phyloP scores from a whole-genome alignment of 129 eudicot genomes.

The Tagetes erecta region DNA sequence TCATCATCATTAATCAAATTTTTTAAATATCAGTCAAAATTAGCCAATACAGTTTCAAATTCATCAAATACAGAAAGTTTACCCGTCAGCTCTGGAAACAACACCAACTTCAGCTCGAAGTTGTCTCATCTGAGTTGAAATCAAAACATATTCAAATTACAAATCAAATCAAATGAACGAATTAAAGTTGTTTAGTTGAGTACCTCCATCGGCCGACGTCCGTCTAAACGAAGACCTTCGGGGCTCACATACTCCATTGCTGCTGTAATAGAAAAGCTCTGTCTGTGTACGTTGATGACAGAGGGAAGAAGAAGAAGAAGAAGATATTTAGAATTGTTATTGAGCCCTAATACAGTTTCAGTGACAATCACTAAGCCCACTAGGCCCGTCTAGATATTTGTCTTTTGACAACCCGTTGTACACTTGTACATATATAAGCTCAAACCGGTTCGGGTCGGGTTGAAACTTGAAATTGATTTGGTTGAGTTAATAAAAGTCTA shows the following conservation, averaged over 20 bases:
- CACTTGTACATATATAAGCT: too few species aligned
- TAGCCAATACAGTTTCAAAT: too few species aligned
- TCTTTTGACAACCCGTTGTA: too few species aligned
- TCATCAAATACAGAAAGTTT: background rate
- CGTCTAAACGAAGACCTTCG: constrained; percentile 89
- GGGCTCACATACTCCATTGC: constrained; percentile 94
- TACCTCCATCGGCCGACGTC: constrained; percentile 97
- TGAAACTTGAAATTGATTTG: too few species aligned
- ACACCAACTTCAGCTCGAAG: constrained; percentile 83
- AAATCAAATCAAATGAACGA: background rate
- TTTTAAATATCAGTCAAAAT: too few species aligned
- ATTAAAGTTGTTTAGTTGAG: background rate
- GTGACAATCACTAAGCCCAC: too few species aligned
- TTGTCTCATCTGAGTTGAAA: constrained; percentile 78
- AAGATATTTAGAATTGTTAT: background rate
- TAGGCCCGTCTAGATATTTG: too few species aligned
- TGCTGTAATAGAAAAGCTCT: background rate
- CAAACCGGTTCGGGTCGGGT: too few species aligned
- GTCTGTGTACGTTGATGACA: background rate
- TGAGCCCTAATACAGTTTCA: constrained; percentile 2
- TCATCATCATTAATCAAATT: background rate
- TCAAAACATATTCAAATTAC: background rate
- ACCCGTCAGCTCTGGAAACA: constrained; percentile 83
- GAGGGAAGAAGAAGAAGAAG: background rate
- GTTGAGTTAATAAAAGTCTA: too few species aligned